Conservation (phyloP, 441 rosid species). For the Jatropha multifida region DNA sequence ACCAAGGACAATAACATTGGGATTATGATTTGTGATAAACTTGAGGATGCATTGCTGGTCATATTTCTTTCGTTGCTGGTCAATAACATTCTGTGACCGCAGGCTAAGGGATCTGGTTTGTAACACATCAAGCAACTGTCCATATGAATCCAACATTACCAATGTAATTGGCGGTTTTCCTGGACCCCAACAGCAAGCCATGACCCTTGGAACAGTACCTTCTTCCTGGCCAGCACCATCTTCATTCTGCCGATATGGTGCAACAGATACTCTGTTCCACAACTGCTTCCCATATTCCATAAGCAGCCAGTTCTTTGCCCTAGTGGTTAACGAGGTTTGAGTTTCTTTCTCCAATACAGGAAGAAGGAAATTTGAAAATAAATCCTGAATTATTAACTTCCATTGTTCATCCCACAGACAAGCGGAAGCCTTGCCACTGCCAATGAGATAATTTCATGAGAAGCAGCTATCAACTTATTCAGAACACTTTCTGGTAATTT, state of each 20-base stretch:
- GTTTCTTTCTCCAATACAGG: conserved; percentile 88
- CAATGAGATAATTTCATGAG: conserved; percentile 55
- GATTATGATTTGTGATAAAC: conserved; percentile 76
- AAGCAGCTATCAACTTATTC: conserved; percentile 52
- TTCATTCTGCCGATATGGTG: conserved; percentile 70
- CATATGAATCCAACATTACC: conserved; percentile 81
- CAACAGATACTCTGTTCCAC: conserved; percentile 74
- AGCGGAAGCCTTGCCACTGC: conserved; percentile 63
- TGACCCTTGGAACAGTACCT: conserved; percentile 70
- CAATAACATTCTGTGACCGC: conserved; percentile 75
- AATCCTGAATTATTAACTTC: conserved; percentile 62
- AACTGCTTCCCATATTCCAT: conserved; percentile 66
- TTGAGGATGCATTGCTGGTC: conserved; percentile 73
- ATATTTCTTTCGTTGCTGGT: conserved; percentile 73
- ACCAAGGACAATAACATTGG: conserved; percentile 79
- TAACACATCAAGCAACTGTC: conserved; percentile 81
- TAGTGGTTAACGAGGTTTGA: conserved; percentile 52
- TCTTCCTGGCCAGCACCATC: conserved; percentile 56
- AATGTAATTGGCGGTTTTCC: conserved; percentile 86
- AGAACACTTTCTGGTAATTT: conserved; percentile 54
- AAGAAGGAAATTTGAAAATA: conserved; percentile 57
- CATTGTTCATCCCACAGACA: conserved; percentile 88
- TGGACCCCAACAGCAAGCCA: conserved; percentile 97
- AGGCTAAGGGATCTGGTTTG: conserved; percentile 57
- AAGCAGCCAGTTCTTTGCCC: conserved; percentile 69